These are phyloP conservation scores for Carpinus viminea DNA, from an alignment of 306 rosid species.

Conservation along the genomic window DNA sequence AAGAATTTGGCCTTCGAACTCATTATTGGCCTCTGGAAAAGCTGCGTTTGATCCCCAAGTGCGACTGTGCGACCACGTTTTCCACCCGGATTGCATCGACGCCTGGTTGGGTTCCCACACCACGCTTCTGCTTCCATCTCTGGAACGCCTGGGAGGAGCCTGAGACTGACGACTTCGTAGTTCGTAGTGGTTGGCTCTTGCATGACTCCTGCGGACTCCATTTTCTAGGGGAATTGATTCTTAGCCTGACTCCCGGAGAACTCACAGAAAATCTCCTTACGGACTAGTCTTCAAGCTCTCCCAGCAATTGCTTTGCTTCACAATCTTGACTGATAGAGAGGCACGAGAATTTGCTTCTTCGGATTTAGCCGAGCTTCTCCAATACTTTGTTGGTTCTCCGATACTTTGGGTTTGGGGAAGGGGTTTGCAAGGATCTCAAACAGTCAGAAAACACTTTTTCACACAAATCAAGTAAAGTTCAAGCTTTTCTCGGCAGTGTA, in stretches of 20 bases:
- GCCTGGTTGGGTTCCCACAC: too few relatives aligned
- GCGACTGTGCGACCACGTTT: too few relatives aligned
- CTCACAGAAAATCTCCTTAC: slow-evolving; percentile 45
- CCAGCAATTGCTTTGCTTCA: slow-evolving; percentile 15
- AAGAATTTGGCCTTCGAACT: too few relatives aligned
- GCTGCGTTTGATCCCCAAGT: too few relatives aligned
- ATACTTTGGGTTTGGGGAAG: too few relatives aligned
- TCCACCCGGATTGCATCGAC: too few relatives aligned
- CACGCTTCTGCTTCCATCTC: slow-evolving; percentile 84
- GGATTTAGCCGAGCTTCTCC: too few relatives aligned
- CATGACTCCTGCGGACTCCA: slow-evolving; percentile 93
- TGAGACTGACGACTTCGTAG: slow-evolving; percentile 65
- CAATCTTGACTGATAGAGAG: slow-evolving; percentile 38
- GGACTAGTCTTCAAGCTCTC: slow-evolving; percentile 35
- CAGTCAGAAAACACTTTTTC: too few relatives aligned
- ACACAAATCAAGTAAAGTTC: too few relatives aligned
- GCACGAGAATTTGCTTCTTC: slow-evolving; percentile 27
- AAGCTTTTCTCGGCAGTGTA: too few relatives aligned
- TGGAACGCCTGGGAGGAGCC: slow-evolving; percentile 98
- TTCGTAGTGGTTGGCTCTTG: slow-evolving; percentile 89
- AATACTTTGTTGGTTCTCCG: slow-evolving; percentile 16
- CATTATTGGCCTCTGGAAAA: too few relatives aligned
- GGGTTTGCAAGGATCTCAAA: too few relatives aligned
- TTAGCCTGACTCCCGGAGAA: slow-evolving; percentile 65
- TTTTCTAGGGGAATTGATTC: slow-evolving; percentile 78